Evolutionary conservation across 768 basidiomycete genomes (phyloP).

Genomic region (Rhodotorula diobovata): DNA sequence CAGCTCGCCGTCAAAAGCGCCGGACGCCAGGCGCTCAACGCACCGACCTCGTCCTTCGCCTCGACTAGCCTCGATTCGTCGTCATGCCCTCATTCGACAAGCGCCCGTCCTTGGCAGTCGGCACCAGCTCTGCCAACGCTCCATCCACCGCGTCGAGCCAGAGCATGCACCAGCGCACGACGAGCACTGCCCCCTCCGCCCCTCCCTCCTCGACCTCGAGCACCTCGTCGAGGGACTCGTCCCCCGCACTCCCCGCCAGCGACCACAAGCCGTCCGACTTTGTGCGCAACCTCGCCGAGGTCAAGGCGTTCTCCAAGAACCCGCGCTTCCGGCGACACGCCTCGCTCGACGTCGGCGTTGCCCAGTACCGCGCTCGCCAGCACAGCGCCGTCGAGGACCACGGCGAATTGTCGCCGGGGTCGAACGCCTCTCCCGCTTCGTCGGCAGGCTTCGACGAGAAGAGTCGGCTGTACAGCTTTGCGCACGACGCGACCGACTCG

Average conservation of each 20-base stretch:
- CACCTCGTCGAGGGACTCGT: too few relatives aligned
- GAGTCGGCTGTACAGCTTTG: not conserved
- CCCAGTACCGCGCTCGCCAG: not conserved
- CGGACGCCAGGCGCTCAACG: too few relatives aligned
- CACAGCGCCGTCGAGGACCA: too few relatives aligned
- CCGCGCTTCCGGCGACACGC: slow-evolving; percentile 6
- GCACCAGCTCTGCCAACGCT: not conserved
- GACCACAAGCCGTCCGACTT: not conserved
- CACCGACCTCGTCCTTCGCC: not conserved
- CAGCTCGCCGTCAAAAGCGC: too few relatives aligned
- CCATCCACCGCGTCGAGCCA: not conserved
- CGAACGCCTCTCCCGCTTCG: not conserved
- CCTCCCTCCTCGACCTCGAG: not conserved
- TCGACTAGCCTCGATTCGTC: not conserved
- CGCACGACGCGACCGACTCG: not conserved
- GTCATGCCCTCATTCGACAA: not conserved
- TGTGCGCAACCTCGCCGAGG: not conserved
- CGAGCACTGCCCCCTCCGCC: not conserved
- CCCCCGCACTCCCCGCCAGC: not conserved
- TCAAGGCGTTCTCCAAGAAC: not conserved
- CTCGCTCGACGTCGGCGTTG: slow-evolving; percentile 8
- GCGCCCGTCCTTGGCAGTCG: not conserved
- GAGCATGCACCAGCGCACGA: not conserved
- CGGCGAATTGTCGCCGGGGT: not conserved
- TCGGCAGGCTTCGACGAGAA: slow-evolving; percentile 12